Percentiles rank a stretch among this genome's conserved stretches.
Conservation (phyloP, 345 rosid genomes). For the Mangifera indica region DNA sequence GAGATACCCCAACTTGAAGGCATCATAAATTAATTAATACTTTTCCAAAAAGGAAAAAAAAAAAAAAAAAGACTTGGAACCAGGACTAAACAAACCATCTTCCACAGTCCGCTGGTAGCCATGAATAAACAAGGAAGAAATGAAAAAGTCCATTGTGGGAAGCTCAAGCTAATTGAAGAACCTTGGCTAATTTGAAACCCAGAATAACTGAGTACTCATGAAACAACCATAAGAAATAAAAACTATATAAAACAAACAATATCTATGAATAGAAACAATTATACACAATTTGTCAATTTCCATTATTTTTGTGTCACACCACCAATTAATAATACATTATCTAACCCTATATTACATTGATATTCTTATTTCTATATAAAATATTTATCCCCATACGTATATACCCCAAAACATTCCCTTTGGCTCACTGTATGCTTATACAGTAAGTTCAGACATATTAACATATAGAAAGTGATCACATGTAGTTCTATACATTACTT, state of each 20-base stretch:
- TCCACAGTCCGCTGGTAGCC: too few relatives aligned
- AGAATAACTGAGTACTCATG: not conserved
- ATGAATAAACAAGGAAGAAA: too few relatives aligned
- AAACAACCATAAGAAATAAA: not conserved
- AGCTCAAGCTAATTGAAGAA: too few relatives aligned
- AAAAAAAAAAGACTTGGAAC: too few relatives aligned
- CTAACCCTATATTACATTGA: not conserved
- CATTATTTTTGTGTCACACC: not conserved
- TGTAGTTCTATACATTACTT: not conserved
- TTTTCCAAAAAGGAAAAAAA: too few relatives aligned
- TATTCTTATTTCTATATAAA: conserved; percentile 1
- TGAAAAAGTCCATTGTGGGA: too few relatives aligned
- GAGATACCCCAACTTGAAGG: too few relatives aligned
- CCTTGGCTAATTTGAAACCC: too few relatives aligned
- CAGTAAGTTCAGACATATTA: not conserved
- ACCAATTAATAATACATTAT: not conserved
- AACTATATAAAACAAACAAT: not conserved
- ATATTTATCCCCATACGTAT: not conserved
- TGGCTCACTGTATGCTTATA: not conserved
- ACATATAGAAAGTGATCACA: not conserved
- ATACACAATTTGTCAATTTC: not conserved
- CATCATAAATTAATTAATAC: too few relatives aligned
- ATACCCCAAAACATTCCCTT: not conserved
- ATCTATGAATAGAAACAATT: not conserved
- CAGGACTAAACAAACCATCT: too few relatives aligned